phyloP scores from a whole-genome alignment of 2,329 filamentous ascomycete genomes.

The Aureobasidium sp. region DNA sequence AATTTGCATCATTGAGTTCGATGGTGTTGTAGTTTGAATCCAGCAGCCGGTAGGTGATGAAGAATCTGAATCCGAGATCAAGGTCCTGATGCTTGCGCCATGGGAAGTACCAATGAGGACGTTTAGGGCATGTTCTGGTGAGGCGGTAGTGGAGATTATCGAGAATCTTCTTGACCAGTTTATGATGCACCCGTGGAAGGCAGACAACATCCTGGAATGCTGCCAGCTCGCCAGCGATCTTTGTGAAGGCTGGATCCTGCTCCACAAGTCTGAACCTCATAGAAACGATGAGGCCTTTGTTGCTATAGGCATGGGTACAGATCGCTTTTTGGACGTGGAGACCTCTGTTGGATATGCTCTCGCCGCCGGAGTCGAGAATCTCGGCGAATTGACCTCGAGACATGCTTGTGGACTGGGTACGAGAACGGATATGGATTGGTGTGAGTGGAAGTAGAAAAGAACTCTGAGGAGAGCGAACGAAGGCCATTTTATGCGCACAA shows the following conservation, averaged over 20 bases:
- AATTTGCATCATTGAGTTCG: not conserved
- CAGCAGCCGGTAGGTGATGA: not conserved
- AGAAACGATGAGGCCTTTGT: not conserved
- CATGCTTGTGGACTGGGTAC: not conserved
- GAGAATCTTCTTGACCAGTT: not conserved
- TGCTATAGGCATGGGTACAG: too few species aligned
- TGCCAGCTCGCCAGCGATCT: not conserved
- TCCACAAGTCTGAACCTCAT: not conserved
- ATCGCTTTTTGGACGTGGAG: not conserved
- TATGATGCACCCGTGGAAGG: not conserved
- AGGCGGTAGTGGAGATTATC: not conserved
- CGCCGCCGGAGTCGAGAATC: not conserved
- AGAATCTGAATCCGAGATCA: not conserved
- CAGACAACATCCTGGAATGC: conserved; percentile 2
- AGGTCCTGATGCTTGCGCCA: not conserved
- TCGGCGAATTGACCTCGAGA: not conserved
- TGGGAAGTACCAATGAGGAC: not conserved
- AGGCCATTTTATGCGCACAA: not conserved
- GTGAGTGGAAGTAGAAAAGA: not conserved
- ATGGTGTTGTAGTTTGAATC: not conserved
- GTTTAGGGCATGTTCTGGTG: not conserved
- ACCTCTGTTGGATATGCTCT: not conserved
- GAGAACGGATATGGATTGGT: not conserved
- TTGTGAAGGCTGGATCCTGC: not conserved
- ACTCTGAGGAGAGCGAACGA: not conserved